Base-by-base conservation (phyloP, 2,329 filamentous ascomycete genomes). In the Hirsutella minnesotensis region DNA sequence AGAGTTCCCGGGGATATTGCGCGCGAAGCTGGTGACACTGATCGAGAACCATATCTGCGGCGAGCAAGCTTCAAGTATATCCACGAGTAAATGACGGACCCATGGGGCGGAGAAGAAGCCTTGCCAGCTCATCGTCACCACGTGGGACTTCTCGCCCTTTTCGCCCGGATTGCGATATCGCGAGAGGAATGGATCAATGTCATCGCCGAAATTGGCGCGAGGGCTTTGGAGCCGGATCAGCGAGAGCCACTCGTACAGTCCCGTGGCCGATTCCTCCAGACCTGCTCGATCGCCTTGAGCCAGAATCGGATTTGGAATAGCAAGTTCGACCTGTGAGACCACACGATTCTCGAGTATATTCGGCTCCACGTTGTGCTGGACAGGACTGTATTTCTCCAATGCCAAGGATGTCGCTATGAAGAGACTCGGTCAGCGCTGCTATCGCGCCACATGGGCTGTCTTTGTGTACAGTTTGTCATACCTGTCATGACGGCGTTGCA, bases 211-310 rank as follows among this genome's bases (percentile, higher is more conserved):
- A 10, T 60, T 53, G 16, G 89, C 56, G 20, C 84, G 70, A n/a
- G 81, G 77, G 44, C 83, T 86, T 9, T 68, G 63, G 1, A 88
- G 67, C 10, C 73, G 70, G 5, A 81, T 57, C n/a, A 94, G 62
- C 3, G 79, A 79, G 1, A 90, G 56, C 80, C 83, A 92, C 61
- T 92, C 86, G 49, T 88, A 79, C 12, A 82, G 56, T 16, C 81
- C 77, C 0, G 72, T 68, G 1, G 75, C 73, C 46, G 71, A 72
- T 19, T 86, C 78, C 45, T 83, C 77, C 30, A 85, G 66, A 8
- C 74, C 70, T 35, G 67, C 63, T 41, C 62, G 58, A 33, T 67
- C 66, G 30, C 62, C 51, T 2, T 56, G 48, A 38, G 61, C 50
- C 35, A 68, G 51, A 15, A 55, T 45, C 5, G 53, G 49, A 3